Conservation (phyloP, 2,329 filamentous ascomycete genomes). For the Xylariaceae sp. region DNA sequence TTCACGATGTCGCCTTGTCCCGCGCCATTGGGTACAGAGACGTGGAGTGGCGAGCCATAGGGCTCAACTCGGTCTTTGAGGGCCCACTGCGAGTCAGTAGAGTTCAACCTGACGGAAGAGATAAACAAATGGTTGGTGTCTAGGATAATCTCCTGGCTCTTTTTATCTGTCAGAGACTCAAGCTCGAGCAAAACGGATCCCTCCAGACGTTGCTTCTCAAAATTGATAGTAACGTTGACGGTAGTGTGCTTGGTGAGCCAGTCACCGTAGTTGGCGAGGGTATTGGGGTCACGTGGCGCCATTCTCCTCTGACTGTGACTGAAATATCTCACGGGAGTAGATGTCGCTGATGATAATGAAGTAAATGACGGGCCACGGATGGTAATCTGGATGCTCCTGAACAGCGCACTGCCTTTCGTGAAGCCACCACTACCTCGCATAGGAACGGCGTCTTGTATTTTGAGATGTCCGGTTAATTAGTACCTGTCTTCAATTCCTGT, state of each 20-base stretch:
- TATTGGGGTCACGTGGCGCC: constrained; percentile 78
- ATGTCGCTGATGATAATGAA: constrained; percentile 19
- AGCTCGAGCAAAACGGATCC: constrained; percentile 80
- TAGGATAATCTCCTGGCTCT: constrained; percentile 78
- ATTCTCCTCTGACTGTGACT: constrained; percentile 36
- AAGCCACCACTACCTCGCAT: constrained; percentile 38
- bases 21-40: constrained; percentile 63
- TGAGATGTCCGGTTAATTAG: background rate
- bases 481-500: constrained; percentile 4
- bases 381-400: constrained; percentile 38
- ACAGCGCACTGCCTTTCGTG: constrained; percentile 37
- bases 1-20: constrained; percentile 59
- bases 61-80: constrained; percentile 74
- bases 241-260: constrained; percentile 86
- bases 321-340: constrained; percentile 26
- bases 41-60: constrained; percentile 73
- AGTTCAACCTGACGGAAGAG: constrained; percentile 71
- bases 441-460: constrained; percentile 17
- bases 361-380: constrained; percentile 35
- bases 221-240: constrained; percentile 82
- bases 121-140: constrained; percentile 88
- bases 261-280: constrained; percentile 87
- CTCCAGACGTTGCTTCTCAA: constrained; percentile 75
- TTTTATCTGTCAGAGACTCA: constrained; percentile 75
- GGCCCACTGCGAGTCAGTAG: constrained; percentile 68